These are phyloP conservation scores for Metschnikowia peoriensis DNA, from an alignment of 805 yeast genomes.

Conservation along the genomic window DNA sequence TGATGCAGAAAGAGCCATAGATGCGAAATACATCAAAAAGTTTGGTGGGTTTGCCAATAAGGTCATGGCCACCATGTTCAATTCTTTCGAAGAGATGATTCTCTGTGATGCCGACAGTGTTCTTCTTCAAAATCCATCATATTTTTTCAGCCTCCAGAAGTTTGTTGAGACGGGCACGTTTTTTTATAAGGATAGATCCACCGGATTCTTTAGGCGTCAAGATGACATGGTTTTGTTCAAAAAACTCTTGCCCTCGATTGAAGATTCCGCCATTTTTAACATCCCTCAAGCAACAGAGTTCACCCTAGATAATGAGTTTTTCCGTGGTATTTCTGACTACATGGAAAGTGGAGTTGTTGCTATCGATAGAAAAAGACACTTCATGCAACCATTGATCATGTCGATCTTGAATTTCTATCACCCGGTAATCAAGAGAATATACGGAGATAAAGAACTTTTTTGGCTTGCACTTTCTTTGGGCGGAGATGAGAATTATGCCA, in stretches of 20 bases:
- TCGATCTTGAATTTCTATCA: constrained; percentile 23
- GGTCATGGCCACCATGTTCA: constrained; percentile 15
- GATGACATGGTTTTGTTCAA: constrained; percentile 43
- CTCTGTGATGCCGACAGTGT: constrained; percentile 55
- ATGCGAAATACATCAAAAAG: constrained; percentile 18
- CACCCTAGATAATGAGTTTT: constrained; percentile 29
- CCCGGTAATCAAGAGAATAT: constrained; percentile 10
- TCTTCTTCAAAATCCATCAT: constrained; percentile 32
- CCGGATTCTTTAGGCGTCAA: constrained; percentile 28
- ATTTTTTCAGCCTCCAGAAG: constrained; percentile 32
- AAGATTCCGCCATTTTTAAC: constrained; percentile 22
- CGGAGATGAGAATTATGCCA: constrained; percentile 30
- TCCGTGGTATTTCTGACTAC: constrained; percentile 35
- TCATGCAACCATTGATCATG: constrained; percentile 32
- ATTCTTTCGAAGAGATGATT: constrained; percentile 24
- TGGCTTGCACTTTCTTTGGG: constrained; percentile 28
- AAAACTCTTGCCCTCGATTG: constrained; percentile 43
- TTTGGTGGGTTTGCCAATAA: constrained; percentile 39
- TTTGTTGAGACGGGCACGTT: constrained; percentile 32
- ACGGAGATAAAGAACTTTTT: constrained; percentile 39
- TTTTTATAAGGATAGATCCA: constrained; percentile 16
- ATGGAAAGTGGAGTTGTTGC: constrained; percentile 40
- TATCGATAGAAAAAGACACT: constrained; percentile 27
- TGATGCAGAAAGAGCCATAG: constrained; percentile 24
- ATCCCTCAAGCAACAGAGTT: constrained; percentile 34